Base-by-base conservation (phyloP, 371 early-diverging fungal genomes). In the Parasitella parasitica region DNA sequence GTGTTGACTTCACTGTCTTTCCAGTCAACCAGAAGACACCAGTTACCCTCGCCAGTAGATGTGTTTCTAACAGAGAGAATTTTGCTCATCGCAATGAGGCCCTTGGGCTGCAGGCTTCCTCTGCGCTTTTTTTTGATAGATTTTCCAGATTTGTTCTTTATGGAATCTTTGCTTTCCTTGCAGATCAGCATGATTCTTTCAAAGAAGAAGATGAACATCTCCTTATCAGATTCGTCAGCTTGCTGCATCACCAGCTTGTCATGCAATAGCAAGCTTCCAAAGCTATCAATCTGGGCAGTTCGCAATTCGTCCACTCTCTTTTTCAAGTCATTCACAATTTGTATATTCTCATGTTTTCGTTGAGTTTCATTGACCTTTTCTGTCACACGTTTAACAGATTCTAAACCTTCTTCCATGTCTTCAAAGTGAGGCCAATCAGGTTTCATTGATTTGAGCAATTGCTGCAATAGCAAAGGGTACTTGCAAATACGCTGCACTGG, bases 401-500 rank as follows among this genome's bases (percentile, higher is more conserved):
- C 85, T 27, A 91, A 76, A 35, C 95, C 96, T 8, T 85, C 78
- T 38, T 86, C 77, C 62, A 97, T 81, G 70, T 97, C 97, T 13
- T 82, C 64, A 67, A 83, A 85, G 67, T 87, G 81, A 1, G 90
- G 87, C 68, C 91, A 89, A 15, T 84, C 72, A 32, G 81, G 74
- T 49, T 90, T 78, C 18, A 91, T 89, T 63, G 84, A 83, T 73
- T 94, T 94, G 69, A 93, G 77, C 55, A 97, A 84, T 67, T 96
- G 93, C 56, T 86, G 80, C 66, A 97, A 81, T 48, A 97, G 84
- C 27, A 97, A 80, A 20, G 96, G 95, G 76, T 98, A 99, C 82
- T 95, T 96, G 84, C 97, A 95, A 60, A 98, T 91, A 59, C 99
- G 89, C 77, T 99, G 98, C 1, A 98, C 89, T 1, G 99, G 99